phyloP scores from a whole-genome alignment of 306 rosid genomes.

The Fragaria ananassa region DNA sequence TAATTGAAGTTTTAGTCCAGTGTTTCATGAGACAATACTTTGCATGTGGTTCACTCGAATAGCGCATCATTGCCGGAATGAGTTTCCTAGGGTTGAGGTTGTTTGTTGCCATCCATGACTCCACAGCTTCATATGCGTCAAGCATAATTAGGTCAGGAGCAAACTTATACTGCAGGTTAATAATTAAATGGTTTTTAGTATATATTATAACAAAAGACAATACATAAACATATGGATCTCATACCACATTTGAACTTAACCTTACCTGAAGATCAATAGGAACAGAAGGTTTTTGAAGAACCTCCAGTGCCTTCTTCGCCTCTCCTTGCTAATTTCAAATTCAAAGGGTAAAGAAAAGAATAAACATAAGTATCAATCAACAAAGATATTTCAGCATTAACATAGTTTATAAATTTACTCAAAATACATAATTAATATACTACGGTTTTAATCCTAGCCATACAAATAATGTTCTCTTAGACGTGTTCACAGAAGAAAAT shows the following conservation, averaged over 20 bases:
- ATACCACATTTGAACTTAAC: constrained; percentile 18
- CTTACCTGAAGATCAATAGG: constrained; percentile 82
- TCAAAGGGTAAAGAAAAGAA: not conserved
- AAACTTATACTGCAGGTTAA: constrained; percentile 73
- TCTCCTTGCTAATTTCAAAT: constrained; percentile 77
- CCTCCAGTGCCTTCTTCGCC: constrained; percentile 91
- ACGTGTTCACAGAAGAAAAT: not conserved
- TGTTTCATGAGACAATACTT: constrained; percentile 41
- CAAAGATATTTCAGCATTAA: not conserved
- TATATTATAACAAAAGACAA: not conserved
- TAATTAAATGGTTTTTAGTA: constrained; percentile 5
- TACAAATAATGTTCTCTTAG: not conserved
- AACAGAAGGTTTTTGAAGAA: constrained; percentile 82
- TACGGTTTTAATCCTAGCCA: not conserved
- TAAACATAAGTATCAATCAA: not conserved
- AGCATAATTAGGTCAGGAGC: constrained; percentile 96
- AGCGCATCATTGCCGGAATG: constrained; percentile 99
- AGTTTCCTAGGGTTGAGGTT: constrained; percentile 93
- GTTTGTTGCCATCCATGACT: constrained; percentile 89
- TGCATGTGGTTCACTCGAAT: constrained; percentile 98
- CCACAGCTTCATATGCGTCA: constrained; percentile 98
- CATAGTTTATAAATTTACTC: not conserved
- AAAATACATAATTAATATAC: not conserved
- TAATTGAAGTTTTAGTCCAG: not conserved
- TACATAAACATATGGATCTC: not conserved